Evolutionary conservation across 139 green algal species (phyloP), one percentile per base, ranked within the genome.

Genomic region (Tetraselmis chui): DNA sequence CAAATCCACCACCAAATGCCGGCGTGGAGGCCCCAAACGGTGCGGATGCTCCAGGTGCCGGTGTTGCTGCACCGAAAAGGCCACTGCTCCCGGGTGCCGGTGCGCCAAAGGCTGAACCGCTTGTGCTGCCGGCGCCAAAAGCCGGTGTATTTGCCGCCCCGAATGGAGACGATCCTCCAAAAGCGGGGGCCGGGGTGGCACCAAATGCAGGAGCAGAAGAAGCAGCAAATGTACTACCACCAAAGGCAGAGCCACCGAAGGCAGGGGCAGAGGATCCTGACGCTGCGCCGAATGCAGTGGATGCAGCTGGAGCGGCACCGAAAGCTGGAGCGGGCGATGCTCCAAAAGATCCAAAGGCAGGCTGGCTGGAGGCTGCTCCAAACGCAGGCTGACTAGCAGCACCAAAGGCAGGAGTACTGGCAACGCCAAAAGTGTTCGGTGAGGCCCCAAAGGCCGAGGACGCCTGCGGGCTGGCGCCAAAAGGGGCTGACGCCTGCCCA

Each of bases 331-430:
- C 59, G 27, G 84, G 78, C 0, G 83, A 59, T 23, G 80, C 79
- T 1, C 85, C 85, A 76, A 88, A 89, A 30, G 81, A 25, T 23
- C 30, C 89, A 79, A 93, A 93, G 0, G 87, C 87, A 0, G 84
- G 84, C 1, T 79, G 25, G 58, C 76, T 86, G 25, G 84, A 59
- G 26, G 87, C 76, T 0, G 87, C 88, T 2, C 87, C 87, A 76
- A 94, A 94, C 25, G 86, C 87, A 1, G 91, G 85, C 0, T 90
- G 79, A 23, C 74, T 87, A 32, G 85, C 31, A 0, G 81, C 86
- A 2, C 87, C 89, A 84, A 93, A 92, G 2, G 86, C 89, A 11
- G 88, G 82, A 2, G 84, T 59, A 78, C 28, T 81, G 75, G 76
- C 80, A 2, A 80, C 80, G 29, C 86, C 86, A 83, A 91, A 91